Conservation (phyloP, 768 basidiomycete species). For the Gloeopeniophorella convolvens region DNA sequence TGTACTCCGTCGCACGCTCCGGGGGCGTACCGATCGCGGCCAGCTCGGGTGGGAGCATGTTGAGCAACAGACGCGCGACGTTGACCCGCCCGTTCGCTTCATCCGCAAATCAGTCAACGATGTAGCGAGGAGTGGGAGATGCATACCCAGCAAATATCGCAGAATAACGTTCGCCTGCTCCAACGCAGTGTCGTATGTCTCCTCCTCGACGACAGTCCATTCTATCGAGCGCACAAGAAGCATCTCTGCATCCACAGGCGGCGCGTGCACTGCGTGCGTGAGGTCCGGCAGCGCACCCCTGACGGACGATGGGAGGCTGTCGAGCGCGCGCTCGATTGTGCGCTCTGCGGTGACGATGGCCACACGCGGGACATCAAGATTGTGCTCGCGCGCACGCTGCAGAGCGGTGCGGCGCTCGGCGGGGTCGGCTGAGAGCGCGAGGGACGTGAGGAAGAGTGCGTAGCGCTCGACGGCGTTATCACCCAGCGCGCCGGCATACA, state of each 20-base stretch:
- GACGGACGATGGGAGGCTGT: constrained; percentile 27
- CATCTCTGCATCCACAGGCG: constrained; percentile 48
- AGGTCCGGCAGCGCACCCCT: constrained; percentile 10
- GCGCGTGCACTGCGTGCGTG: constrained; percentile 8
- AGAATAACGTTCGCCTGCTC: constrained; percentile 84
- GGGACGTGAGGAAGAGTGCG: constrained; percentile 79
- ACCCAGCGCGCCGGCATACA: constrained; percentile 88
- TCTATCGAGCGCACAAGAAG: constrained; percentile 83
- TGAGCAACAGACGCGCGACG: constrained; percentile 54
- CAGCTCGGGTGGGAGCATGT: constrained; percentile 58
- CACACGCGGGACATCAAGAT: constrained; percentile 75
- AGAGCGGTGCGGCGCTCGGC: constrained; percentile 65
- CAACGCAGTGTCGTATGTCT: constrained; percentile 72
- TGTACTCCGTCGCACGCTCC: constrained; percentile 63
- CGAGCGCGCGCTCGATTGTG: constrained; percentile 65
- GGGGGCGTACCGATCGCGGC: constrained; percentile 59
- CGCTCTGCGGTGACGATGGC: constrained; percentile 75
- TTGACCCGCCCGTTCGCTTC: constrained; percentile 69
- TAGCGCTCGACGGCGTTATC: constrained; percentile 91
- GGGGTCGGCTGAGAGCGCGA: constrained; percentile 57
- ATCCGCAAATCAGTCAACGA: background rate
- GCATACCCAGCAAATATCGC: constrained; percentile 83
- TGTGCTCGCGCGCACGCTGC: constrained; percentile 73
- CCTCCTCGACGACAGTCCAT: constrained; percentile 78
- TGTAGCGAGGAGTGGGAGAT: background rate